Percentiles rank a stretch among this genome's conserved stretches.
Evolutionary conservation across 768 basidiomycete species (phyloP).

Genomic region (Podaxis sp.): DNA sequence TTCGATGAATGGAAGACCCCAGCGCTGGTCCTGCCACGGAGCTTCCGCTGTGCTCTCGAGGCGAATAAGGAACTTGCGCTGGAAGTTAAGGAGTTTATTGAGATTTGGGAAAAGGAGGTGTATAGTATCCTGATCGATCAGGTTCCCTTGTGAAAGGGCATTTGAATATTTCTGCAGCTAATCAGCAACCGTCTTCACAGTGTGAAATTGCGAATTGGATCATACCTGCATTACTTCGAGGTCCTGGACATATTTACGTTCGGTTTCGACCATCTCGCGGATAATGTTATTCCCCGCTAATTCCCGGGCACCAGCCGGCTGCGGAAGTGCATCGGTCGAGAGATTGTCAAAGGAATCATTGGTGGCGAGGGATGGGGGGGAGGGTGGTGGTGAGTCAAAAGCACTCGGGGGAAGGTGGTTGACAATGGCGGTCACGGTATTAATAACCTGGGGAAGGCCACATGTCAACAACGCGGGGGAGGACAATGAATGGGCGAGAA

Average conservation of each 20-base stretch:
- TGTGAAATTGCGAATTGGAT: conserved; percentile 17
- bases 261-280: conserved; percentile 90
- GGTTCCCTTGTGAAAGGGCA: conserved; percentile 75
- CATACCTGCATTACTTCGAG: conserved; percentile 93
- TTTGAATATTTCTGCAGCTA: conserved; percentile 79
- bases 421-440: conserved; percentile 85
- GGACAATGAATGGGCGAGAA: conserved; percentile 9
- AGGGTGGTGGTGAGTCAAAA: conserved; percentile 63
- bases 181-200: conserved; percentile 21
- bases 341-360: conserved; percentile 65
- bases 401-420: conserved; percentile 68
- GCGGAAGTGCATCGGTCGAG: conserved; percentile 40
- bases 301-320: conserved; percentile 59
- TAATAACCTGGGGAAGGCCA: conserved; percentile 63
- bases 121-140: conserved; percentile 93
- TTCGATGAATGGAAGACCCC: conserved; percentile 84
- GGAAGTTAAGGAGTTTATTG: conserved; percentile 94
- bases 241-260: conserved; percentile 96
- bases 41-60: conserved; percentile 84
- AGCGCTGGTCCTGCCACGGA: conserved; percentile 82
- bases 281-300: conserved; percentile 75
- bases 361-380: conserved; percentile 53
- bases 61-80: conserved; percentile 89
- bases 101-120: conserved; percentile 95
- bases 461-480: conserved; percentile 12